phyloP scores from a whole-genome alignment of 768 basidiomycete species.

The Kwoniella sp. region DNA sequence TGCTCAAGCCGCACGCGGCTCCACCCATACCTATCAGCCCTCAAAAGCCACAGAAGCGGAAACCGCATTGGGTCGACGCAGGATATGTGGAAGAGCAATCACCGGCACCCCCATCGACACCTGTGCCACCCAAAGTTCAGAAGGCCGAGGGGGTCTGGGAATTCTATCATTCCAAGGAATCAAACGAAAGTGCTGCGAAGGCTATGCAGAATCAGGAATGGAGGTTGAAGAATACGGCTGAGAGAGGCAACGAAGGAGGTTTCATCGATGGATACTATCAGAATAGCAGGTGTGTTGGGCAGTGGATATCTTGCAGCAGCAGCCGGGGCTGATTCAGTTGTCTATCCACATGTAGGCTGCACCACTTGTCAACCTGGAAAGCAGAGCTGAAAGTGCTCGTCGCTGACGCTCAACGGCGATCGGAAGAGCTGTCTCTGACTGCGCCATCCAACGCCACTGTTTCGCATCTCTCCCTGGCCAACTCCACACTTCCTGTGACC shows the following conservation, averaged over 20 bases:
- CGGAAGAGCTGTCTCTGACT: conserved; percentile 44
- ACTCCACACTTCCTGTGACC: conserved; percentile 39
- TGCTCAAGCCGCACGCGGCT: conserved; percentile 10
- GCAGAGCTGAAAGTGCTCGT: conserved; percentile 81
- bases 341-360: conserved; percentile 64
- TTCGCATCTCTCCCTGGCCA: conserved; percentile 40
- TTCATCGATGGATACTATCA: conserved; percentile 80
- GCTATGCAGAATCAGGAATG: conserved; percentile 82
- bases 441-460: conserved; percentile 29
- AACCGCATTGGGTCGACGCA: neutral
- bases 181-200: conserved; percentile 73
- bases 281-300: conserved; percentile 61
- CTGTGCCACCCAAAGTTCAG: conserved; percentile 29
- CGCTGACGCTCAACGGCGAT: conserved; percentile 71
- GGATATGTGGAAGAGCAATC: neutral
- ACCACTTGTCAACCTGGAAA: conserved; percentile 90
- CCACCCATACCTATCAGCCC: conserved; percentile 33
- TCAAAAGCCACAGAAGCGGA: conserved; percentile 3
- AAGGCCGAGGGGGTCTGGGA: conserved; percentile 59
- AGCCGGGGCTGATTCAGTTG: neutral
- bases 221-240: conserved; percentile 82
- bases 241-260: conserved; percentile 65
- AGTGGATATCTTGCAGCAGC: neutral
- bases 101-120: neutral
- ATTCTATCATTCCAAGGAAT: conserved; percentile 68